These are phyloP conservation scores for Diaporthe longicolla DNA, from an alignment of 2,329 filamentous ascomycete species.

Conservation along the genomic window DNA sequence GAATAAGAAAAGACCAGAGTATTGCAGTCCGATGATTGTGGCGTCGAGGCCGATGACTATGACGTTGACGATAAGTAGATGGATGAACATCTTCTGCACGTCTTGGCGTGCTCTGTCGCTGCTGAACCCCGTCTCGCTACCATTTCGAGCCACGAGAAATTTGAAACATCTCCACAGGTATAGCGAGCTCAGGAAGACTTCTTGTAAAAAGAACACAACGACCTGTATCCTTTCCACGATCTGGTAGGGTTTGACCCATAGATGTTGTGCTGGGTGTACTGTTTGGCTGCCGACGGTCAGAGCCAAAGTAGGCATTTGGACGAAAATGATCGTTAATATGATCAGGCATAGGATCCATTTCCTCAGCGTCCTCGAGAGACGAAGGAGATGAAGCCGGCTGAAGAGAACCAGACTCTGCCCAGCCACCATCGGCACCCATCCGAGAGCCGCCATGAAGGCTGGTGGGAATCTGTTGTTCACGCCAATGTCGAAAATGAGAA, in stretches of 20 bases:
- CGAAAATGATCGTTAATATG: constrained; percentile 64
- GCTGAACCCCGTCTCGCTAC: constrained; percentile 47
- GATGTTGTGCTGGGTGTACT: not conserved
- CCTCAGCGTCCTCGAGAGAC: constrained; percentile 62
- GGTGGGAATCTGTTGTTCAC: not conserved
- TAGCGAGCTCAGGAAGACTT: constrained; percentile 60
- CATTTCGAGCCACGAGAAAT: constrained; percentile 56
- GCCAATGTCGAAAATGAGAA: constrained; percentile 31
- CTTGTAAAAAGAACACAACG: constrained; percentile 60
- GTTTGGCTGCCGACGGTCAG: constrained; percentile 51
- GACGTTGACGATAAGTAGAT: constrained; percentile 59
- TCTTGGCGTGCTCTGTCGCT: not conserved
- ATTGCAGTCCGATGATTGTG: constrained; percentile 56
- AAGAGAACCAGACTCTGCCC: constrained; percentile 71
- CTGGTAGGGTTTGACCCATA: constrained; percentile 43
- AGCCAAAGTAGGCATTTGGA: constrained; percentile 68
- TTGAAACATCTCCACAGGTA: constrained; percentile 68
- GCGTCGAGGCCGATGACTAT: constrained; percentile 58
- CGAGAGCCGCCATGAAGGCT: constrained; percentile 14
- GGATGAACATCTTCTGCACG: constrained; percentile 29
- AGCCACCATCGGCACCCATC: constrained; percentile 71
- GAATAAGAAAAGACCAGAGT: constrained; percentile 56
- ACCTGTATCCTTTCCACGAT: constrained; percentile 54
- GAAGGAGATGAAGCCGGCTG: constrained; percentile 72
- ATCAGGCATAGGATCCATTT: constrained; percentile 69